Base-by-base conservation (phyloP, 345 rosid genomes). In the Rhodamnia argentea region DNA sequence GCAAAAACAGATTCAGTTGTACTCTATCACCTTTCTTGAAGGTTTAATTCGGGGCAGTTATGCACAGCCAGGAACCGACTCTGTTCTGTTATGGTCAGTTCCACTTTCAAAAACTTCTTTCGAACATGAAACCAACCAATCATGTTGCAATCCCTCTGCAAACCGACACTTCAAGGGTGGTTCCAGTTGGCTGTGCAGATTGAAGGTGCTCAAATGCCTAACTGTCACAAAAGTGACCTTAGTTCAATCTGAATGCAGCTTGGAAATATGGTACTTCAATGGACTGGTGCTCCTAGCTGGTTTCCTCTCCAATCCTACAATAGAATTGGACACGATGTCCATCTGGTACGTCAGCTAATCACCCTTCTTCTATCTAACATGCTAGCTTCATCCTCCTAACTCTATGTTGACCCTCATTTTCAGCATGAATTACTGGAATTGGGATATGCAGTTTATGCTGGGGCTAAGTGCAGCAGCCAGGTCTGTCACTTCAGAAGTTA, bases 241-340 rank as follows among this genome's bases (percentile, higher is more conserved):
- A 24, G 11, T 44, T 29, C 24, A 1, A 18, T 85, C 75, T 76
- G 13, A 14, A 27, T 56, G 76, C 50, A 96, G 98, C 85, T 94
- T 96, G 92, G 99, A 96, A 92, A 92, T 96, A 86, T 96, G 99
- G 98, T 96, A 94, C 92, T 93, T 83, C 87, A 98, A 95, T 93
- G 99, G 98, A 85, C 89, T 96, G 87, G 98, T 96, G 86, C 90
- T 96, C 23, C 89, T 96, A 53, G 92, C 98, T 5, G 99, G 99
- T 32, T 92, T 94, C 47, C 99, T 96, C 64, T 7, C 94, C 26
- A 88, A 92, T 82, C 93, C 99, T 7, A 94, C 96, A 26, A 88
- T 96, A 81, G 70, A 98, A 53, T 88, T 96, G 3, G 98, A 95
- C 86, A 92, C 99, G 22, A 87, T 95, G 88, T 94, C 98, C 83